phyloP scores from a whole-genome alignment of 2,329 filamentous ascomycete genomes.

The Pestalotiopsis fici region DNA sequence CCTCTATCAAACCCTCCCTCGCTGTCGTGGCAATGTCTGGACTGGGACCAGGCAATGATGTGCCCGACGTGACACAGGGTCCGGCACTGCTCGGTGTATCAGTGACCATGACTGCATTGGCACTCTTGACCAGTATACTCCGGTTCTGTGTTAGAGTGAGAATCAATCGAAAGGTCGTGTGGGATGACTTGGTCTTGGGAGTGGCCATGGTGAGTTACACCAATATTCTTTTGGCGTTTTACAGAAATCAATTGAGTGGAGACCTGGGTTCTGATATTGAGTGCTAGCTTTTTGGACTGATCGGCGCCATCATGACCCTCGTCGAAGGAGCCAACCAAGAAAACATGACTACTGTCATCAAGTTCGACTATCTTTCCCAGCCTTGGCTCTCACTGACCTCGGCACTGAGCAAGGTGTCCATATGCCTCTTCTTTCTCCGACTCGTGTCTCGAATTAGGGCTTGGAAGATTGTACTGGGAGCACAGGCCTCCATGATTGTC shows the following conservation, averaged over 20 bases:
- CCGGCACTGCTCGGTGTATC: conserved; percentile 33
- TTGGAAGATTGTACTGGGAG: conserved; percentile 31
- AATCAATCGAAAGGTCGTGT: conserved; percentile 24
- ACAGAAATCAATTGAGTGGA: neutral
- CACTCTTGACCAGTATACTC: conserved; percentile 32
- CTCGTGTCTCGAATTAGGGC: conserved; percentile 26
- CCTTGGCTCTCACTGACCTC: conserved; percentile 36
- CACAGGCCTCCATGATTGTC: conserved; percentile 31
- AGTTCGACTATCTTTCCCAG: conserved; percentile 35
- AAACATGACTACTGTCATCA: conserved; percentile 25
- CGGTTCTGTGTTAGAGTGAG: conserved; percentile 30
- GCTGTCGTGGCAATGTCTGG: conserved; percentile 12
- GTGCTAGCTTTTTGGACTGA: conserved; percentile 30
- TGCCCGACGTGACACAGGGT: conserved; percentile 28
- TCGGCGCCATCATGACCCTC: conserved; percentile 34
- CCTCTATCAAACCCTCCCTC: neutral
- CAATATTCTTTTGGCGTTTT: neutral
- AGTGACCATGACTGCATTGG: conserved; percentile 19
- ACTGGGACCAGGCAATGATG: conserved; percentile 19
- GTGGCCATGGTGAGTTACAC: conserved; percentile 29
- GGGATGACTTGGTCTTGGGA: conserved; percentile 35
- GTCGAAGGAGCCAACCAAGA: conserved; percentile 29
- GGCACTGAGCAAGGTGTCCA: conserved; percentile 36
- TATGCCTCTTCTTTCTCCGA: conserved; percentile 35
- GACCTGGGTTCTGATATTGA: neutral